Conservation (phyloP, 1,284 basidiomycete genomes). For the Malassezia obtusa region DNA sequence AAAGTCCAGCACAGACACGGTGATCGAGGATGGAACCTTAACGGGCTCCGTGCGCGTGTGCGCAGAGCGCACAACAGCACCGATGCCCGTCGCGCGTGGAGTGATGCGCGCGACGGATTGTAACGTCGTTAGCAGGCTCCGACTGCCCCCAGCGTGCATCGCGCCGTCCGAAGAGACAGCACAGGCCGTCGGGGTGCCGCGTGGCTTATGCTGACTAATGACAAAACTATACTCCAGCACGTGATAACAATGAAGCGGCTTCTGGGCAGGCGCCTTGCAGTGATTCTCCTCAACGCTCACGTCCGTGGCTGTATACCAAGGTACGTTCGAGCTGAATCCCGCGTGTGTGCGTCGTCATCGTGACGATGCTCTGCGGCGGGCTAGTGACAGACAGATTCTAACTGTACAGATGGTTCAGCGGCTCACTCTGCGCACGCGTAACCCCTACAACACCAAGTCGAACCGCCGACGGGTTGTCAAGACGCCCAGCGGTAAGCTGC, state of each 20-base stretch:
- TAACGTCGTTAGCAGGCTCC: not conserved
- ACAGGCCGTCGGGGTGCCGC: not conserved
- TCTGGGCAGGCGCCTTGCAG: not conserved
- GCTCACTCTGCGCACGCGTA: slow-evolving; percentile 97
- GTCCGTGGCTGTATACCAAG: slow-evolving; percentile 17
- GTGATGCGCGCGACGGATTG: not conserved
- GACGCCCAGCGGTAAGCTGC: slow-evolving; percentile 86
- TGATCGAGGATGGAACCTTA: slow-evolving; percentile 24
- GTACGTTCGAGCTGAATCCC: not conserved
- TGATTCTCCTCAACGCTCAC: not conserved
- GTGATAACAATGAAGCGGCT: not conserved
- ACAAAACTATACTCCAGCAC: not conserved
- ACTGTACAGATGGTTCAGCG: slow-evolving; percentile 75
- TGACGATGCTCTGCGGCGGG: too few species aligned
- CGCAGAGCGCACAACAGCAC: slow-evolving; percentile 6
- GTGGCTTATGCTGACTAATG: not conserved
- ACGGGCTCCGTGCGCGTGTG: slow-evolving; percentile 39
- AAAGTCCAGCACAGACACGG: slow-evolving; percentile 28
- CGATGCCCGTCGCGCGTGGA: not conserved
- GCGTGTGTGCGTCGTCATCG: too few species aligned
- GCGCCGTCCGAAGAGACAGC: not conserved
- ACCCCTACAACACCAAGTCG: slow-evolving; percentile 96
- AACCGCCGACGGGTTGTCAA: slow-evolving; percentile 91
- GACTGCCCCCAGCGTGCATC: not conserved
- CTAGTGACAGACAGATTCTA: too few species aligned